Base-by-base conservation (phyloP, 78 protist genomes). In the Planoprotostelium fungivorum region DNA sequence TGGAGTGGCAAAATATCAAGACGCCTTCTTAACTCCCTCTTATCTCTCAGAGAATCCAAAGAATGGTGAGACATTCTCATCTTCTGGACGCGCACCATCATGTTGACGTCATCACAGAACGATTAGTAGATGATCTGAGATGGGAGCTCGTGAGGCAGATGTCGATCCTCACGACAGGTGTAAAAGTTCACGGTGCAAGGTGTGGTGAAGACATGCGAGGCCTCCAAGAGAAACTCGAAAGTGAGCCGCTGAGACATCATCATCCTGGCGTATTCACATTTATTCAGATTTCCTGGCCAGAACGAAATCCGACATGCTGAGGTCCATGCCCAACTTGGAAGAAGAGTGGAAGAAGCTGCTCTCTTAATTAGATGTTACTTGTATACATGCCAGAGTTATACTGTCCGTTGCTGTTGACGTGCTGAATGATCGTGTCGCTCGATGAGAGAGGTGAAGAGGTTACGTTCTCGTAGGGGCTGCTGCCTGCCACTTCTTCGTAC, bases 121-220 rank as follows among this genome's bases (percentile, higher is more conserved):
- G 38, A 28, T 73, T 29, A 83, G 90, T 36, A 0, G 9, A 38
- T 0, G 87, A 88, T 85, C 85, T 92, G 28, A 9, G 84, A 0
- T 34, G 1, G 0, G 94, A 86, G 31, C 39, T 92, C 37, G 88
- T 88, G 31, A 37, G 38, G 37, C 94, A 92, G 85, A 73, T 88
- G 35, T 87, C 84, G 28, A 89, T 92, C 1, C 29, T 92, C 0
- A 90, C 63, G 28, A 28, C 39, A 37, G 94, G 94, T 84, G 9
- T 92, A 29, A 37, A 35, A n/a, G 88, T 92, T 37, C 92, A 89
- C 73, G 87, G 91, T 16, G 25, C 36, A 28, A 84, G 94, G 63
- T 92, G 94, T 89, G 89, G 90, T 39, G 94, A 92, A 28, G 94
- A 92, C 51, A 37, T 92, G 36, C 85, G 92, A 89, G 94, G 94